Base-by-base conservation (phyloP, 306 rosid species). In the Delonix regia region DNA sequence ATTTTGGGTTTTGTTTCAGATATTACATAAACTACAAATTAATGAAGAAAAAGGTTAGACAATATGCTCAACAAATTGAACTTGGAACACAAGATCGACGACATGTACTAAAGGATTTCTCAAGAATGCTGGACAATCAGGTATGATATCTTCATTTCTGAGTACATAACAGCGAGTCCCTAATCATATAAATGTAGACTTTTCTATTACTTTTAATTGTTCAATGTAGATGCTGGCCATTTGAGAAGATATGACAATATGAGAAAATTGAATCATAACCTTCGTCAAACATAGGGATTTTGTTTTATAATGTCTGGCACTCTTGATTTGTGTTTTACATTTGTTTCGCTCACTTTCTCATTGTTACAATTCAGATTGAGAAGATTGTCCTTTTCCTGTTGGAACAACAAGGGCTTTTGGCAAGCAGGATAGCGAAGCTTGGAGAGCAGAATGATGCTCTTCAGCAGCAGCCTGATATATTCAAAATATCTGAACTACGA, bases 381-480 rank as follows among this genome's bases (percentile, higher is more conserved):
- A 96, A 80, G 74, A 88, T 89, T 72, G 99, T 96, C 80, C 97
- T 96, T 79, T 96, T 96, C 85, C 78, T 96, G 24, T 74, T 96
- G 96, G 99, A 96, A 80, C 98, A 93, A 93, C 99, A 96, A 93
- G 99, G 99, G 80, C 76, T 82, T 79, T 89, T 96, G 84, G 97
- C 99, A 27, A 91, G 99, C 87, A 87, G 87, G 90, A 84, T 93
- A 88, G 89, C 93, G 33, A 83, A 78, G 51, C 98, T 91, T 74
- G 97, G 89, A 75, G 84, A 90, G 82, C 79, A 71, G 86, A 90
- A 85, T 34, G 82, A 88, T 42, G 84, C 90, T 78, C 86, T 93
- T 76, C 96, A 81, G 81, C 59, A 86, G 84, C 92, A 90, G 82
- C 99, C 96, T 82, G 96, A 93, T 34, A 86, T 96, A 74, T 77